Evolutionary conservation across 495 filamentous ascomycete species (phyloP), one percentile per base, ranked within the genome.

Genomic region (Platismatia glauca): DNA sequence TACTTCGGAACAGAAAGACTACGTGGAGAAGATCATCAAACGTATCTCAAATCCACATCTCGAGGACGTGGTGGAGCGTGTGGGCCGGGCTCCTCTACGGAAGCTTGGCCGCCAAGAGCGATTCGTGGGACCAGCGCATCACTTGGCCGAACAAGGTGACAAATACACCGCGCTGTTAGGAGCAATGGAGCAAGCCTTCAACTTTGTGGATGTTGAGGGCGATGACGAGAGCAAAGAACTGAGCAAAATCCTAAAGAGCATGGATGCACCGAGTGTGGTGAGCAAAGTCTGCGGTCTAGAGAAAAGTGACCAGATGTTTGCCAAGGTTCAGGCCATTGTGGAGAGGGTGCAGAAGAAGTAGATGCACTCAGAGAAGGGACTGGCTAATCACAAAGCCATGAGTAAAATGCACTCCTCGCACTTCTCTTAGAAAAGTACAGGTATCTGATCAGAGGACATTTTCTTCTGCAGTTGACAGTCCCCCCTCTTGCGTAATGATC

Each of bases 31-130:
- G 77, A 97, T 98, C 76, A 80, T 97, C 68, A 79, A 78, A 64
- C 89, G 94, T 69, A 96, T 98, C 75, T 88, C 87, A 71, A 98
- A 98, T 77, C 95, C 87, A n/a, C 85, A 91, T 71, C 81, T 98
- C 46, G 87, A 95, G 72, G 94, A 98, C 75, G 84, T 85, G 44
- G 90, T 97, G 41, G 90, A 91, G 78, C 94, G 94, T 70, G 94
- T 98, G 64, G 94, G 92, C 57, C 93, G 94, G 71, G 94, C 93
- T 46, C 94, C 94, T 13, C 76, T 97, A 61, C 85, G 94, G 73
- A 98, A 98, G 81, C 81, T 97, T 18, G 85, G 85, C 61, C 88
- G 90, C 71, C 89, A 91, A 74, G 94, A 98, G 75, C 90, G 94
- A 41, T 95, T 98, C 79, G 88, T 98, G 73, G 91, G 90, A 64